Base-by-base conservation (phyloP, 1,284 basidiomycete species). In the Mycosarcoma maydis region DNA sequence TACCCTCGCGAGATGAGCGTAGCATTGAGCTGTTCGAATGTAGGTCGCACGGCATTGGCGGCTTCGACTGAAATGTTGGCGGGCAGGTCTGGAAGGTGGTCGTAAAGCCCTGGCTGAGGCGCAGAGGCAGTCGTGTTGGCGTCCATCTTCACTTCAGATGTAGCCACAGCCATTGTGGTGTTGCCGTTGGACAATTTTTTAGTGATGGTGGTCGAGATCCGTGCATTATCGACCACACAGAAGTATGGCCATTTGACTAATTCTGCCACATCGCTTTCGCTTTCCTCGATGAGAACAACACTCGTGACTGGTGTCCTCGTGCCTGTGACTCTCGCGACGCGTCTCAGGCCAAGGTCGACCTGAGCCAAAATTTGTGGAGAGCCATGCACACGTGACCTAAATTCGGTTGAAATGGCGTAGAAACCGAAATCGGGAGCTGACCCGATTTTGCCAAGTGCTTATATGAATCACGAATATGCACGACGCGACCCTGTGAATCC, bases 1-100 rank as follows among this genome's bases (percentile, higher is more conserved):
- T 67, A 76, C n/a, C 74, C 74, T 34, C 72, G 43, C 3, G 72
- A 68, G 13, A 76, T 42, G 17, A 76, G 64, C 2, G 56, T 58
- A 4, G 68, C 60, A 48, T 74, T 72, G 46, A 76, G 60, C 52
- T 76, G 72, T 29, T 71, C 65, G 34, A 76, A 76, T 3, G 66
- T 64, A 9, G 72, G 72, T 27, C 55, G 41, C 1, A 32, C 30
- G n/a, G 36, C n/a, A 22, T 22, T 44, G 34, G 38, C 29, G 17
- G 41, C 37, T 8, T 50, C 49, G n/a, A 53, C 53, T 4, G 60
- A 65, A 13, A 60, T 39, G 46, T 70, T 55, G 23, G 49, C 56
- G 13, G 60, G 52, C 10, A 70, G 33, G 46, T 70, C 60, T 3
- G 60, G 67, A 5, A 70, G 53, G 32, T 65, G 50, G n/a, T 59